Evolutionary conservation across 768 basidiomycete genomes (phyloP).

Genomic region (Kwoniella sp.): DNA sequence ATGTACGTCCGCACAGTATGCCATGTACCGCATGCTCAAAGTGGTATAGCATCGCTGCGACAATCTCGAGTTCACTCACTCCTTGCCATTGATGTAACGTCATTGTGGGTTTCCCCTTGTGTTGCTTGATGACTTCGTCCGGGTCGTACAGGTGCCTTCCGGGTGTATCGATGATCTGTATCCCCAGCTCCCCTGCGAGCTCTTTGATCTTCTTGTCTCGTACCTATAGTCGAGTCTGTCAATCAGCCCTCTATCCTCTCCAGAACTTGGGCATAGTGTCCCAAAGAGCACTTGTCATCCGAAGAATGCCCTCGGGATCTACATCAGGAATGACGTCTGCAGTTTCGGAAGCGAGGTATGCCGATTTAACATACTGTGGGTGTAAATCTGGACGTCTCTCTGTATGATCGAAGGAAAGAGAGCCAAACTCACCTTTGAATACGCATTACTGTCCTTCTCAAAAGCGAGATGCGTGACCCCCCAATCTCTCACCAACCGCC

Average conservation of each 20-base stretch:
- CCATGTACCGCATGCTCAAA: not conserved
- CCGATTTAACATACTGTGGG: too few relatives aligned
- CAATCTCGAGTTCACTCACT: constrained; percentile 40
- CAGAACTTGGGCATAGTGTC: too few relatives aligned
- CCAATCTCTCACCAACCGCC: constrained; percentile 53
- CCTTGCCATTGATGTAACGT: constrained; percentile 54
- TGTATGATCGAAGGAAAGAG: not conserved
- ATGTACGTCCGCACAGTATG: too few relatives aligned
- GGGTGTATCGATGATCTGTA: constrained; percentile 51
- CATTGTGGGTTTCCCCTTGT: constrained; percentile 52
- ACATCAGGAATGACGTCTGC: too few relatives aligned
- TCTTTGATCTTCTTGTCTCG: constrained; percentile 50
- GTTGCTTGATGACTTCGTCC: constrained; percentile 48
- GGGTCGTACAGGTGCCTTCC: constrained; percentile 57
- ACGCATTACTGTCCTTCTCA: constrained; percentile 54
- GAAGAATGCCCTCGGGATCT: too few relatives aligned
- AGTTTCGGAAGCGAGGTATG: too few relatives aligned
- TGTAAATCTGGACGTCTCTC: too few relatives aligned
- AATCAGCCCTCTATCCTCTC: too few relatives aligned
- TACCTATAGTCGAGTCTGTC: constrained; percentile 3
- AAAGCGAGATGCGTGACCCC: constrained; percentile 57
- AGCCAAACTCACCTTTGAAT: constrained; percentile 34
- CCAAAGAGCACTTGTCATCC: too few relatives aligned
- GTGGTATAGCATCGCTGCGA: not conserved
- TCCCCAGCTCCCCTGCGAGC: constrained; percentile 41